phyloP scores from a whole-genome alignment of 2,329 filamentous ascomycete genomes.

The Celoporthe dispersa region DNA sequence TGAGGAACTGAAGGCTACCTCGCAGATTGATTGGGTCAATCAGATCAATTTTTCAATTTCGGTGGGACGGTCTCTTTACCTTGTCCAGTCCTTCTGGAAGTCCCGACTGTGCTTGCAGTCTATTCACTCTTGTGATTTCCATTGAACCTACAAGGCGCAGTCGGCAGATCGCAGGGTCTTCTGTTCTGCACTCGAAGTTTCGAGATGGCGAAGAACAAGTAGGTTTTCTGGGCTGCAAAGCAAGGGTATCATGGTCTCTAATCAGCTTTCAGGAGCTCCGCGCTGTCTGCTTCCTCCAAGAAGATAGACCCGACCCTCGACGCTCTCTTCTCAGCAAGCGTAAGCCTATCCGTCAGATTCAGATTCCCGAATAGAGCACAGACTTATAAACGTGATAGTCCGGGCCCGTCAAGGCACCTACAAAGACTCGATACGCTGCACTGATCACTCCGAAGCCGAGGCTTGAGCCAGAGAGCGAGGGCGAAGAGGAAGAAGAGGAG shows the following conservation, averaged over 20 bases:
- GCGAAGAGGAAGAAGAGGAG: slow-evolving; percentile 33
- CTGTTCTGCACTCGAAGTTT: not conserved
- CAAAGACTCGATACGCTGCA: slow-evolving; percentile 50
- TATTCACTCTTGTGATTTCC: not conserved
- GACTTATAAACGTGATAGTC: slow-evolving; percentile 41
- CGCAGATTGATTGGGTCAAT: not conserved
- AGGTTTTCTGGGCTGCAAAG: not conserved
- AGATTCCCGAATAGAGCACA: not conserved
- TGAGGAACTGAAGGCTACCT: not conserved
- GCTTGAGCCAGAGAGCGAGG: slow-evolving; percentile 32
- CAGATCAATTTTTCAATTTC: not conserved
- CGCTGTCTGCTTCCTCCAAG: slow-evolving; percentile 52
- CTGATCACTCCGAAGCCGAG: slow-evolving; percentile 39
- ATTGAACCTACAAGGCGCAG: not conserved
- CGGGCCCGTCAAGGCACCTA: slow-evolving; percentile 54
- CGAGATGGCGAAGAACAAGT: slow-evolving; percentile 28
- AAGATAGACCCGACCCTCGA: slow-evolving; percentile 71
- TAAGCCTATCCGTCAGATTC: slow-evolving; percentile 46
- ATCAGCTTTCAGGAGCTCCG: slow-evolving; percentile 41
- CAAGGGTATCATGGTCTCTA: not conserved
- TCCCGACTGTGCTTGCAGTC: not conserved
- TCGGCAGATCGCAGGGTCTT: not conserved
- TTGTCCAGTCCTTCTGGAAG: not conserved
- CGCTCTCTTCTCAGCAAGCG: slow-evolving; percentile 73
- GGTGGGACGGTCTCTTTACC: not conserved